A percentile compares a stretch with the other conserved stretches of the same genome.
phyloP scores from a whole-genome alignment of 2,329 filamentous ascomycete genomes.

The Gaeumannomyces sp. region DNA sequence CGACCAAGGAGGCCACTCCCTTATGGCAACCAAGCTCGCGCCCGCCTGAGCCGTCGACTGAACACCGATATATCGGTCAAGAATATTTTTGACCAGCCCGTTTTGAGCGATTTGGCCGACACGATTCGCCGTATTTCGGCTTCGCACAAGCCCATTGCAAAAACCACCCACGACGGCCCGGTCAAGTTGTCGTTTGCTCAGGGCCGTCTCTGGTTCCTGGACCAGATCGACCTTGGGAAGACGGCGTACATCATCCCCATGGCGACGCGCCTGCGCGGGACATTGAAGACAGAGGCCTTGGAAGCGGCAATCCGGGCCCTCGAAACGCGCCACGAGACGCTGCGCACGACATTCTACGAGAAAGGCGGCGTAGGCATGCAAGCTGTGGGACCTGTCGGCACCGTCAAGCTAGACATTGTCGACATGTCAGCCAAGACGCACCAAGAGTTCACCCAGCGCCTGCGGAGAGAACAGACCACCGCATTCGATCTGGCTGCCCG shows the following conservation, averaged over 20 bases:
- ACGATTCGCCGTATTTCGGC: neutral
- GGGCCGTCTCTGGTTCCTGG: neutral
- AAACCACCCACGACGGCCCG: neutral
- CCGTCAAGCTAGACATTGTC: neutral
- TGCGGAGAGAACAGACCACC: neutral
- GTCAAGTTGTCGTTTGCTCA: neutral
- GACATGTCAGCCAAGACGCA: neutral
- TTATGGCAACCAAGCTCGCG: neutral
- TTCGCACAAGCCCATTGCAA: neutral
- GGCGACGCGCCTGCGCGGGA: neutral
- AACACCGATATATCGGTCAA: neutral
- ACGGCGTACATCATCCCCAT: conserved; percentile 1
- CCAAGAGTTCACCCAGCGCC: neutral
- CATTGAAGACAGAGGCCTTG: neutral
- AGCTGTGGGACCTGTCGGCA: neutral
- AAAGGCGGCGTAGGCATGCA: neutral
- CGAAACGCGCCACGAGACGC: neutral
- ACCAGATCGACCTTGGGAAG: neutral
- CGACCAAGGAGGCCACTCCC: neutral
- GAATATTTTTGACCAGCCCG: conserved; percentile 2
- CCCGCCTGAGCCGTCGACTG: neutral
- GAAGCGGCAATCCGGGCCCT: neutral
- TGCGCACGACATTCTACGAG: neutral
- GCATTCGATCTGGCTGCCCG: neutral
- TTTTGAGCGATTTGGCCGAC: neutral